phyloP scores from a whole-genome alignment of 257 asterid genomes.

The Mentha longifolia region DNA sequence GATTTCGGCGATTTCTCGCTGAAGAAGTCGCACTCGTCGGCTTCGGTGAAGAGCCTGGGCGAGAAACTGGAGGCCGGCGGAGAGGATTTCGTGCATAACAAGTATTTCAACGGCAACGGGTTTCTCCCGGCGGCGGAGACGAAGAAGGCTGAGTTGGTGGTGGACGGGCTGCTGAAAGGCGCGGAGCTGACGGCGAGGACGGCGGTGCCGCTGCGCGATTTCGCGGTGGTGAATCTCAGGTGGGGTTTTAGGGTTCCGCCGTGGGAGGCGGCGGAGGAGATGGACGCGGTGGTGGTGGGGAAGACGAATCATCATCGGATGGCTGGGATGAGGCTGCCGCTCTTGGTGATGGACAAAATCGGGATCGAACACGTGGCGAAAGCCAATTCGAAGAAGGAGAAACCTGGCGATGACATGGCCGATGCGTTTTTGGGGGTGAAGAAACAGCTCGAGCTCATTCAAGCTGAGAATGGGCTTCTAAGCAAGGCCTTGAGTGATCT shows the following conservation, averaged over 20 bases:
- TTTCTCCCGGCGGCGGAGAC: slow-evolving; percentile 55
- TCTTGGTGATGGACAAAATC: slow-evolving; percentile 84
- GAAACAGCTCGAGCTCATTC: slow-evolving; percentile 75
- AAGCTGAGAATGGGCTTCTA: slow-evolving; percentile 77
- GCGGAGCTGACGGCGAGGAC: slow-evolving; percentile 72
- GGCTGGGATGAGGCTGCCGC: slow-evolving; percentile 58
- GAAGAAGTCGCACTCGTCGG: slow-evolving; percentile 67
- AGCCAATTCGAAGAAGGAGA: slow-evolving; percentile 38
- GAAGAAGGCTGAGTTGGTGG: slow-evolving; percentile 54
- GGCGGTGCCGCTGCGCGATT: slow-evolving; percentile 57
- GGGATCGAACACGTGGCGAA: slow-evolving; percentile 71
- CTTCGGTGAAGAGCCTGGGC: slow-evolving; percentile 41
- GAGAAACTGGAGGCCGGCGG: slow-evolving; percentile 36
- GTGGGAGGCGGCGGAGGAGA: slow-evolving; percentile 44
- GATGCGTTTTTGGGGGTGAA: slow-evolving; percentile 73
- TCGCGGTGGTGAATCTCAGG: slow-evolving; percentile 63
- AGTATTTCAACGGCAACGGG: slow-evolving; percentile 20
- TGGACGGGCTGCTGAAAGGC: slow-evolving; percentile 57
- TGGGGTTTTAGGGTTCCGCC: slow-evolving; percentile 91
- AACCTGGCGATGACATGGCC: slow-evolving; percentile 49
- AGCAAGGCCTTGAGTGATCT: slow-evolving; percentile 78
- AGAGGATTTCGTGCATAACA: slow-evolving; percentile 37
- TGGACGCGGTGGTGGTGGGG: slow-evolving; percentile 62
- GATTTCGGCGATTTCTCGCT: slow-evolving; percentile 76
- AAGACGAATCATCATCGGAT: slow-evolving; percentile 39